phyloP scores from a whole-genome alignment of 2,329 filamentous ascomycete genomes.

The Alternaria sp. region DNA sequence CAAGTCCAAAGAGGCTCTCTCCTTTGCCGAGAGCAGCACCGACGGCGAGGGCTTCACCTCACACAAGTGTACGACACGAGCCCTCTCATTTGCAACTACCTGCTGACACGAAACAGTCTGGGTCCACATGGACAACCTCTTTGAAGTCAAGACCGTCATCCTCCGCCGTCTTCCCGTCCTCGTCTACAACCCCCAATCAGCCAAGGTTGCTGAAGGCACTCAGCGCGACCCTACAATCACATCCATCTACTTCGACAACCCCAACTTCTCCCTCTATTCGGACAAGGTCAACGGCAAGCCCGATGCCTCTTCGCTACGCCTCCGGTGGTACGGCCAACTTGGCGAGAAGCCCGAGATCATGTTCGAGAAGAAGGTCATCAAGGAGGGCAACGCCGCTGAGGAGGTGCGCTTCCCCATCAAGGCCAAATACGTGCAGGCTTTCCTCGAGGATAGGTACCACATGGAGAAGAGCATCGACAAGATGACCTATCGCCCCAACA shows the following conservation, averaged over 20 bases:
- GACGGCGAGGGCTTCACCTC: slow-evolving; percentile 77
- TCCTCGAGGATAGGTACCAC: slow-evolving; percentile 85
- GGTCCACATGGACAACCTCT: slow-evolving; percentile 93
- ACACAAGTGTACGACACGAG: slow-evolving; percentile 77
- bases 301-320: slow-evolving; percentile 81
- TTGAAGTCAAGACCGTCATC: slow-evolving; percentile 97
- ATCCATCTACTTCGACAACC: slow-evolving; percentile 94
- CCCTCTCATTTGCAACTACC: background rate
- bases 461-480: slow-evolving; percentile 92
- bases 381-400: slow-evolving; percentile 77
- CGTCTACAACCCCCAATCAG: slow-evolving; percentile 88
- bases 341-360: slow-evolving; percentile 79
- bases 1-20: slow-evolving; percentile 55
- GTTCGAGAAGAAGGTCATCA: slow-evolving; percentile 88
- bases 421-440: slow-evolving; percentile 89
- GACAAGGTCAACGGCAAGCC: slow-evolving; percentile 81
- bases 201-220: slow-evolving; percentile 81
- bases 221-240: slow-evolving; percentile 88
- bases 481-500: slow-evolving; percentile 78
- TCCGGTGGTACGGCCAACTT: slow-evolving; percentile 92
- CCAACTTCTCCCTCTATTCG: slow-evolving; percentile 84
- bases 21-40: slow-evolving; percentile 53
- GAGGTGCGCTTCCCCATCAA: slow-evolving; percentile 88
- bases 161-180: slow-evolving; percentile 89
- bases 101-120: slow-evolving; percentile 69